phyloP scores from a whole-genome alignment of 371 early-diverging fungal species.

The Mortierella sp. region DNA sequence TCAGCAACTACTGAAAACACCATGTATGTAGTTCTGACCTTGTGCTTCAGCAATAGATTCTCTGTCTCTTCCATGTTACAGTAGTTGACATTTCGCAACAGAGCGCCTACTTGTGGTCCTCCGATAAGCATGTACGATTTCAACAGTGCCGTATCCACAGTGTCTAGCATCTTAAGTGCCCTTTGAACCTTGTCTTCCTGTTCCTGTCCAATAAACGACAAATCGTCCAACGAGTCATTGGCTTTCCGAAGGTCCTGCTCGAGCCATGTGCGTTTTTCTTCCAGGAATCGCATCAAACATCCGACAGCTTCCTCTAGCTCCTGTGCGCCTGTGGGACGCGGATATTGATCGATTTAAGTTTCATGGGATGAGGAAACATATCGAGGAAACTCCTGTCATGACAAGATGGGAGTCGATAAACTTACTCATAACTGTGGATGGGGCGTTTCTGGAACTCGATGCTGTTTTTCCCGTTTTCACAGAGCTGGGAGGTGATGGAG shows the following conservation, averaged over 20 bases:
- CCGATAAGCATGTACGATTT: conserved; percentile 85
- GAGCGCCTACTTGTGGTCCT: conserved; percentile 84
- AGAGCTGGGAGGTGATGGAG: conserved; percentile 19
- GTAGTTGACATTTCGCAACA: conserved; percentile 88
- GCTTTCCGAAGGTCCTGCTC: conserved; percentile 57
- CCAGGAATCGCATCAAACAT: conserved; percentile 75
- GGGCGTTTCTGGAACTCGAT: conserved; percentile 12
- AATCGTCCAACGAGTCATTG: conserved; percentile 31
- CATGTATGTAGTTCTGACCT: no score
- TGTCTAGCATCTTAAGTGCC: conserved; percentile 62
- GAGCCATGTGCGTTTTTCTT: conserved; percentile 63
- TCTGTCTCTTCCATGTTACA: conserved; percentile 89
- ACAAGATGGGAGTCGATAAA: no score
- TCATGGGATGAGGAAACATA: no score
- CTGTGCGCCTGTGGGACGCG: conserved; percentile 28
- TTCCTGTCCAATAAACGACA: conserved; percentile 28
- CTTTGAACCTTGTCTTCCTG: conserved; percentile 60
- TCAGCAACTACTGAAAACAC: no score
- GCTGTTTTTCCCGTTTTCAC: conserved; percentile 5
- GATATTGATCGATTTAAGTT: no score
- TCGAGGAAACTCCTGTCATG: no score
- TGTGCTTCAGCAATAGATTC: conserved; percentile 75
- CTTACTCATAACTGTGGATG: conserved; percentile 51
- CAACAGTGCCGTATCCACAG: conserved; percentile 92
- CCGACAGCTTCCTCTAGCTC: conserved; percentile 72